Percentiles rank a stretch among this genome's conserved stretches.
Evolutionary conservation across 1,139 yeast species (phyloP).

Genomic region (Blastobotrys arbuscula): DNA sequence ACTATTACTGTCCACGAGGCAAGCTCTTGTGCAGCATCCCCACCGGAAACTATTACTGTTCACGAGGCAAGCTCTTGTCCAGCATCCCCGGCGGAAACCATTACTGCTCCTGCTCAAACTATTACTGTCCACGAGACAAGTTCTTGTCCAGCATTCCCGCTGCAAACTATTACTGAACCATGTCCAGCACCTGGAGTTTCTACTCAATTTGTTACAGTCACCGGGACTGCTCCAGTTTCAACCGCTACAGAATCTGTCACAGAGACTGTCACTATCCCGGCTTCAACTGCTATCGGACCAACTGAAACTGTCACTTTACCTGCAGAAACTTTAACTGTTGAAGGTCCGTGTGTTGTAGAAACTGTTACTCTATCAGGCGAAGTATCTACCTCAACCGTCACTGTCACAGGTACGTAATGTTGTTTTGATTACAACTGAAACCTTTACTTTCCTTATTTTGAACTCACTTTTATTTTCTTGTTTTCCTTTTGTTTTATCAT

Average conservation of each 20-base stretch:
- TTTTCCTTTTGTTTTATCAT: not conserved
- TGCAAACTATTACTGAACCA: constrained; percentile 15
- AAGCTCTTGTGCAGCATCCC: constrained; percentile 1
- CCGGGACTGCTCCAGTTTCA: constrained; percentile 6
- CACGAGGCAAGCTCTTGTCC: too few relatives aligned
- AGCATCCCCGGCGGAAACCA: constrained; percentile 7
- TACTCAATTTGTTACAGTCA: not conserved
- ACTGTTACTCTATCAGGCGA: constrained; percentile 12
- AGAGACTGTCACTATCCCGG: not conserved
- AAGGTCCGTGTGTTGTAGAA: too few relatives aligned
- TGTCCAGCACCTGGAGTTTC: not conserved
- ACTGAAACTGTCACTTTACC: not conserved
- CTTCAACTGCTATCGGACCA: too few relatives aligned
- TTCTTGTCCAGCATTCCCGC: constrained; percentile 2
- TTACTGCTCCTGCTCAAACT: constrained; percentile 11
- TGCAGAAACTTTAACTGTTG: constrained; percentile 13
- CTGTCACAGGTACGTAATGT: constrained; percentile 11
- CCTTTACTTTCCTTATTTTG: not conserved
- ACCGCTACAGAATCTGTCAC: constrained; percentile 7
- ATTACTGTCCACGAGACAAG: constrained; percentile 13
- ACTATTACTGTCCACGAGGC: constrained; percentile 15
- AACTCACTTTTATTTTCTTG: not conserved
- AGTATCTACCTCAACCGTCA: constrained; percentile 16
- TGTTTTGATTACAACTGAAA: not conserved
- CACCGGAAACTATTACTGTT: constrained; percentile 12